Conservation (phyloP, 2,329 filamentous ascomycete species). For the Pyrenochaeta sp. region DNA sequence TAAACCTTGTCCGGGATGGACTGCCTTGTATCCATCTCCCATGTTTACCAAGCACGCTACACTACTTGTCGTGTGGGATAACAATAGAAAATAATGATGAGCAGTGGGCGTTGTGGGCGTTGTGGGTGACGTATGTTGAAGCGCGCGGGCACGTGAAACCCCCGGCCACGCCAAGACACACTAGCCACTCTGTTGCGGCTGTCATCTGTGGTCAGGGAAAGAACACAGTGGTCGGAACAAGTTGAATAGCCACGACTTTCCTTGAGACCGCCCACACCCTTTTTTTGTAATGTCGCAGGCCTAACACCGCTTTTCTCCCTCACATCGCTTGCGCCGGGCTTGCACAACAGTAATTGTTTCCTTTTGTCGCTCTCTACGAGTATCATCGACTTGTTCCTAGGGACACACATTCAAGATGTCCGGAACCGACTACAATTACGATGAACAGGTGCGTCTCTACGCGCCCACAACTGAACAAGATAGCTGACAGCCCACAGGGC, state of each 20-base stretch:
- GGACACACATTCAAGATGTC: slow-evolving; percentile 44
- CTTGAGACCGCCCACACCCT: slow-evolving; percentile 35
- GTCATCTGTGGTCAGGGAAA: slow-evolving; percentile 31
- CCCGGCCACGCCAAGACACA: slow-evolving; percentile 10
- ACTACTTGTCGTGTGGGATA: no score
- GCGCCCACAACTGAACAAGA: not conserved
- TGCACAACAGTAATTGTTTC: slow-evolving; percentile 20
- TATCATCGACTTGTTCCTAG: slow-evolving; percentile 21
- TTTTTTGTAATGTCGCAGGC: slow-evolving; percentile 28
- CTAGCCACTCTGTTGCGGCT: slow-evolving; percentile 29
- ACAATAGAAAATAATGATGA: no score
- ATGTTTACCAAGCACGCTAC: not conserved
- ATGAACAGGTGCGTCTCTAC: slow-evolving; percentile 74
- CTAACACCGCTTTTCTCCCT: slow-evolving; percentile 20
- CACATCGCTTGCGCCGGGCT: slow-evolving; percentile 24
- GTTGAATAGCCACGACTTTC: slow-evolving; percentile 36
- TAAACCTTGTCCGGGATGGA: slow-evolving; percentile 13
- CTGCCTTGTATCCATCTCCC: not conserved
- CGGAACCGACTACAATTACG: slow-evolving; percentile 91
- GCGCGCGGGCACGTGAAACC: slow-evolving; percentile 20
- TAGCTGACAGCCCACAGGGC: slow-evolving; percentile 62
- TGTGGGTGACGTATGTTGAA: slow-evolving; percentile 16
- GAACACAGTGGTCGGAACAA: slow-evolving; percentile 42
- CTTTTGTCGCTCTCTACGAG: slow-evolving; percentile 25
- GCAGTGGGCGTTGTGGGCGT: no score